phyloP scores from a whole-genome alignment of 2,329 filamentous ascomycete species.

The Penicillium sp. region DNA sequence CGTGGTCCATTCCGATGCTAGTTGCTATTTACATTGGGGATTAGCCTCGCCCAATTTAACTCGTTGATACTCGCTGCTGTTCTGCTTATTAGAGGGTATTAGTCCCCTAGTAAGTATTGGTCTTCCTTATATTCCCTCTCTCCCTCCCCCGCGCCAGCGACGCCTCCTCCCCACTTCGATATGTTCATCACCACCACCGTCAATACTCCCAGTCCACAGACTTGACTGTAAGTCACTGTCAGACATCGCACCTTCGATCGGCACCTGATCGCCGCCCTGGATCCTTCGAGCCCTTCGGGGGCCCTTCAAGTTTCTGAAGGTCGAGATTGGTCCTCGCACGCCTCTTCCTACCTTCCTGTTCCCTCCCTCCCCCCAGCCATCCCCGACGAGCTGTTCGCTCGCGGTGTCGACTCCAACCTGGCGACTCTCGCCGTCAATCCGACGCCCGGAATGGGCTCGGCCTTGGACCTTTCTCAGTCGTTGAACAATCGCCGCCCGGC shows the following conservation, averaged over 20 bases:
- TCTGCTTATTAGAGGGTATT: too few relatives aligned
- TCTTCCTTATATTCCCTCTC: too few relatives aligned
- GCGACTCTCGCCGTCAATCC: conserved; percentile 63
- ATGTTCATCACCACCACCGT: too few relatives aligned
- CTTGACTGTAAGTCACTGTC: too few relatives aligned
- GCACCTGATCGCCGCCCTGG: conserved; percentile 54
- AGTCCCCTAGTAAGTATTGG: too few relatives aligned
- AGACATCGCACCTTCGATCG: conserved; percentile 39
- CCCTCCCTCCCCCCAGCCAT: conserved; percentile 30
- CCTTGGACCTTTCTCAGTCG: conserved; percentile 65
- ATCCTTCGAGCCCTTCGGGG: conserved; percentile 53
- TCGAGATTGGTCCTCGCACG: conserved; percentile 52
- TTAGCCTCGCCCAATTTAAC: too few relatives aligned
- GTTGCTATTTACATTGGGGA: not conserved
- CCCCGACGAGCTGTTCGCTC: conserved; percentile 47
- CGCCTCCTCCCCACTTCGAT: not conserved
- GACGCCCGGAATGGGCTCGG: conserved; percentile 65
- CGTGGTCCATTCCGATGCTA: not conserved
- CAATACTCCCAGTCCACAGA: too few relatives aligned
- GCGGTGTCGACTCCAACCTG: conserved; percentile 60
- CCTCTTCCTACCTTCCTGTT: conserved; percentile 27
- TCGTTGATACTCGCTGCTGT: too few relatives aligned
- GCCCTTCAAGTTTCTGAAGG: conserved; percentile 52
- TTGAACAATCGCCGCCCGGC: conserved; percentile 73
- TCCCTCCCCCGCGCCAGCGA: not conserved